Evolutionary conservation across 2,329 filamentous ascomycete genomes (phyloP).

Genomic region (Xylaria sp.): DNA sequence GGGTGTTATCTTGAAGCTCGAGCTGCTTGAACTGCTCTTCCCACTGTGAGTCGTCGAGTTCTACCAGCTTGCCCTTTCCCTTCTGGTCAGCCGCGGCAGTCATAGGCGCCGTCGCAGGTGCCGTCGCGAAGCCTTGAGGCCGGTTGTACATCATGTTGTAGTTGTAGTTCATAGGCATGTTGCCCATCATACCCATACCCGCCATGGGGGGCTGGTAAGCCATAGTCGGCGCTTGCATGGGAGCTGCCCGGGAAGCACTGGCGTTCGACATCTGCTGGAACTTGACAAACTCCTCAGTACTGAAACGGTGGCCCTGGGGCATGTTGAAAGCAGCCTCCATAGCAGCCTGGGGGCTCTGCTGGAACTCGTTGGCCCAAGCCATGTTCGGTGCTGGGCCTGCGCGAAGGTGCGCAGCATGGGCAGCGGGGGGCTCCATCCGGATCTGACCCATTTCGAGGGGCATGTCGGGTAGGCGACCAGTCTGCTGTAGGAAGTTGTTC

Average conservation of each 20-base stretch:
- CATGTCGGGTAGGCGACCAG: slow-evolving; percentile 53
- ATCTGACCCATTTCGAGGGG: slow-evolving; percentile 42
- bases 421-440: slow-evolving; percentile 40
- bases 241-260: slow-evolving; percentile 47
- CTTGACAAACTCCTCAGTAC: slow-evolving; percentile 76
- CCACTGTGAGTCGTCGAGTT: slow-evolving; percentile 91
- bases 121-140: not conserved
- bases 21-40: slow-evolving; percentile 93
- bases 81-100: slow-evolving; percentile 36
- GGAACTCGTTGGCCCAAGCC: slow-evolving; percentile 50
- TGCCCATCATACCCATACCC: slow-evolving; percentile 44
- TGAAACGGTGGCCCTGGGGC: slow-evolving; percentile 59
- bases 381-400: slow-evolving; percentile 47
- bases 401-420: slow-evolving; percentile 48
- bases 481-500: slow-evolving; percentile 85
- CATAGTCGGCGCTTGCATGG: slow-evolving; percentile 55
- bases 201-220: slow-evolving; percentile 57
- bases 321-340: slow-evolving; percentile 68
- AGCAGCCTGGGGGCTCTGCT: slow-evolving; percentile 48
- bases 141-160: slow-evolving; percentile 46
- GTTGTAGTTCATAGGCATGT: slow-evolving; percentile 46
- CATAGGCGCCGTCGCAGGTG: slow-evolving; percentile 2
- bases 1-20: slow-evolving; percentile 39
- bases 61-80: slow-evolving; percentile 88
- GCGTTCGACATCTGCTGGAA: slow-evolving; percentile 70